These are phyloP conservation scores for Piromyces sp. DNA, from an alignment of 192 early-diverging fungal species.

Conservation along the genomic window DNA sequence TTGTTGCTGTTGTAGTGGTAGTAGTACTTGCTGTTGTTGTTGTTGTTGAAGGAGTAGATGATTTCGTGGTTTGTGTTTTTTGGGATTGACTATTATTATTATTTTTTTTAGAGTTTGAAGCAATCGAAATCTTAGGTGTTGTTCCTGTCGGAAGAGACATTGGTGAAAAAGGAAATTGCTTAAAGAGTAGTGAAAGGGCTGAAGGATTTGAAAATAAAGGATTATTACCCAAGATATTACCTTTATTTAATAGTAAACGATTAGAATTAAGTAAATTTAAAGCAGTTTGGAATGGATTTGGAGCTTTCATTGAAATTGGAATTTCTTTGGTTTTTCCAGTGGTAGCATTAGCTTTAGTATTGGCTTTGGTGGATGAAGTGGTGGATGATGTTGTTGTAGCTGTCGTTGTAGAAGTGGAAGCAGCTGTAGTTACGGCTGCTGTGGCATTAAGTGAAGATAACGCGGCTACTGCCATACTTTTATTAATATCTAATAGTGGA, in stretches of 20 bases:
- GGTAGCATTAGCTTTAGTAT: background rate
- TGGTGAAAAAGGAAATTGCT: background rate
- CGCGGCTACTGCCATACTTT: background rate
- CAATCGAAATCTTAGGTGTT: background rate
- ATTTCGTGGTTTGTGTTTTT: no score
- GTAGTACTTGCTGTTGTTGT: no score
- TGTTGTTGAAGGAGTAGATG: no score
- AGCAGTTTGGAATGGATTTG: background rate
- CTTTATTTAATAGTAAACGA: background rate
- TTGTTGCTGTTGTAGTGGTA: no score
- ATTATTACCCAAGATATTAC: constrained; percentile 12
- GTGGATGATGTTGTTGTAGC: background rate
- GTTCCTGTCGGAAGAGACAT: background rate
- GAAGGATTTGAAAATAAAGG: constrained; percentile 39
- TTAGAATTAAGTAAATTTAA: background rate
- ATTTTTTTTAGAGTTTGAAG: background rate
- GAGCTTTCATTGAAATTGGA: background rate
- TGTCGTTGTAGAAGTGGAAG: background rate
- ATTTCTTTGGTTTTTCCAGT: background rate
- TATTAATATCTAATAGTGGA: background rate
- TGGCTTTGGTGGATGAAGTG: background rate
- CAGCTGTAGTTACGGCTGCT: no score
- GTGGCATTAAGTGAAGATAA: background rate
- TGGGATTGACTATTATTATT: no score
- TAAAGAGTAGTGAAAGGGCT: background rate